These are phyloP conservation scores for Cadophora sp. DNA, from an alignment of 2,329 filamentous ascomycete genomes.

Conservation along the genomic window DNA sequence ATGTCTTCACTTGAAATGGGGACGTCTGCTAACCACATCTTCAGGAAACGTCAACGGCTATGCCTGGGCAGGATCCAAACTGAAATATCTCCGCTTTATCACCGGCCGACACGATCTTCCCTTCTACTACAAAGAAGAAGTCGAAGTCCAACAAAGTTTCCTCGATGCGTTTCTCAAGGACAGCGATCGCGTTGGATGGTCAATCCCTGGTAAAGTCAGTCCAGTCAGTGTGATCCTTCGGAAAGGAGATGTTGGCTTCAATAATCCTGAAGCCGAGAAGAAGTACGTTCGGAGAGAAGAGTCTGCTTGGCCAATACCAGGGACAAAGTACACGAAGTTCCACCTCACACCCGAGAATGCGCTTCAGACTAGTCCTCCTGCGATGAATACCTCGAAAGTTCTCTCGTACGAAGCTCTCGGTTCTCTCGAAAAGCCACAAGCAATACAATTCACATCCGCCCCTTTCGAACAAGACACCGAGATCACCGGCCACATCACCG, in stretches of 20 bases:
- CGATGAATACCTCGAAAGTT: background rate
- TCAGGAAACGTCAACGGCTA: constrained; percentile 67
- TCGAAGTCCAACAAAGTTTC: constrained; percentile 71
- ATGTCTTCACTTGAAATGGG: background rate
- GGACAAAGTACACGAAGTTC: constrained; percentile 68
- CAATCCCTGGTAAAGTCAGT: constrained; percentile 60
- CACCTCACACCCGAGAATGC: constrained; percentile 50
- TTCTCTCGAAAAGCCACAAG: constrained; percentile 57
- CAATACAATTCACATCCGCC: constrained; percentile 62
- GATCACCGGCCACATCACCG: constrained; percentile 71
- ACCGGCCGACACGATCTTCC: constrained; percentile 74
- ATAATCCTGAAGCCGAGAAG: constrained; percentile 66
- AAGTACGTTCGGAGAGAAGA: constrained; percentile 62
- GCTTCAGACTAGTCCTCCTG: constrained; percentile 21
- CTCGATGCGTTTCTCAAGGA: constrained; percentile 75
- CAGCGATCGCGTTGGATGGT: constrained; percentile 68
- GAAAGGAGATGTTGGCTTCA: constrained; percentile 71
- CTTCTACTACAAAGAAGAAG: constrained; percentile 74
- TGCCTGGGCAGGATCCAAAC: constrained; percentile 64
- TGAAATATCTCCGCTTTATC: constrained; percentile 74
- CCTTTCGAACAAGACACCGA: constrained; percentile 69
- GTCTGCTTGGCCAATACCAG: constrained; percentile 69
- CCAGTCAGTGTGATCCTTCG: constrained; percentile 61
- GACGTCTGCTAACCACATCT: background rate
- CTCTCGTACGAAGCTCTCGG: constrained; percentile 53